Base-by-base conservation (phyloP, 306 rosid genomes). In the Lathyrus tuberosus region DNA sequence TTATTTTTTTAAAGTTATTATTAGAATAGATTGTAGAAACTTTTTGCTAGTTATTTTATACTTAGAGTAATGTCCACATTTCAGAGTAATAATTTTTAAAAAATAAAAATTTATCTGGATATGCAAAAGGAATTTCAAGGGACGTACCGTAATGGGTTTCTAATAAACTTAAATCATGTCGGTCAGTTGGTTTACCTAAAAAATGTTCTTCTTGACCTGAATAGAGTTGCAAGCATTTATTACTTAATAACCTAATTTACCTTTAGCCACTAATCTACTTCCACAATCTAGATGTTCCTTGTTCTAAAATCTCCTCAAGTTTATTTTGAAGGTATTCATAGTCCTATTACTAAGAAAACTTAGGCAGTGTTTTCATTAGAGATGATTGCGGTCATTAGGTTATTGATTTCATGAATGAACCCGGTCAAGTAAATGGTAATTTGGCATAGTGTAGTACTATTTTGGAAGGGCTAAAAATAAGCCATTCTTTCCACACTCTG, bases 141-240 rank as follows among this genome's bases (percentile, higher is more conserved):
- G 8, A 49, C 62, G 46, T 16, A 49, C 33, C 22, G 8, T 33
- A 37, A 14, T 61, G 52, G 38, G 11, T 24, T 58, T 66, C 8
- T n/a, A 38, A 15, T 49, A 62, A 28, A 28, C 5, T 20, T 44
- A 62, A 59, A 24, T 61, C 12, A 33, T 5, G 40, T 47, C 2
- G 62, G 18, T 42, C 14, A 63, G 35, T 3, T 5, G 13, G 54
- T 35, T 2, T 31, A 9, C 31, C n/a, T 15, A 42, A 22, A 46
- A 13, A 68, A 68, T 69, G 18, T 35, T 61, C 20, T 47, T 67
- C 72, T 69, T 62, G 57, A 28, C 72, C 67, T 33, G 40, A 43
- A 46, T 49, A 73, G 47, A 35, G 57, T 49, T 14, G 20, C 16
- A 35, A 37, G 35, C 26, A 16, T 47, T 3, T 24, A 18, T 64